phyloP scores from a whole-genome alignment of 1,284 basidiomycete genomes.

The Ceratobasidium theobromae region DNA sequence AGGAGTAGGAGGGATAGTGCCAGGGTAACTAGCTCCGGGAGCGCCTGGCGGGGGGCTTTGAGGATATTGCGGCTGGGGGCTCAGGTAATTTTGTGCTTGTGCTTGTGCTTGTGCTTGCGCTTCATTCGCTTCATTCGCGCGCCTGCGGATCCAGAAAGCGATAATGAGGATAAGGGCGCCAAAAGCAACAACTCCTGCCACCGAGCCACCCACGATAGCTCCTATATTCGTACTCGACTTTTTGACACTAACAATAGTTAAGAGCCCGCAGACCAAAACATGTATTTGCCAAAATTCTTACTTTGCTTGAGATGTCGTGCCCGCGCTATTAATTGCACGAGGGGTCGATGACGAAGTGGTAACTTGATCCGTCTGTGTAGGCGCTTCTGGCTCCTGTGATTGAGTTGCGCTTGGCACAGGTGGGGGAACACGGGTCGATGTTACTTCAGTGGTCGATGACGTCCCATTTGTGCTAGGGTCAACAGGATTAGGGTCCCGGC shows the following conservation, averaged over 20 bases:
- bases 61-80: background rate
- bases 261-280: too few species aligned
- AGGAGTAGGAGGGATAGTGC: slow-evolving; percentile 6
- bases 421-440: too few species aligned
- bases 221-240: background rate
- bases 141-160: slow-evolving; percentile 1
- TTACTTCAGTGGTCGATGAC: too few species aligned
- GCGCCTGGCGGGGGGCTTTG: background rate
- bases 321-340: background rate
- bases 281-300: too few species aligned
- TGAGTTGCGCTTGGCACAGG: background rate
- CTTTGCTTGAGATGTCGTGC: too few species aligned
- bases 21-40: background rate
- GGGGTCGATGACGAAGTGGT: background rate
- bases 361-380: background rate
- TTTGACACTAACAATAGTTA: too few species aligned
- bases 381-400: background rate
- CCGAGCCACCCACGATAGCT: slow-evolving; percentile 19
- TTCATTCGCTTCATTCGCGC: background rate
- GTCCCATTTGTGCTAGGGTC: background rate
- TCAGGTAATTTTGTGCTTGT: background rate
- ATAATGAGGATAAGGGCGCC: background rate
- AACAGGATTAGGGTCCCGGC: background rate
- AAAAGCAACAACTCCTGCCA: slow-evolving; percentile 6
- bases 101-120: background rate